phyloP scores from a whole-genome alignment of 2,329 filamentous ascomycete genomes.

The Thermomyces lanuginosus region DNA sequence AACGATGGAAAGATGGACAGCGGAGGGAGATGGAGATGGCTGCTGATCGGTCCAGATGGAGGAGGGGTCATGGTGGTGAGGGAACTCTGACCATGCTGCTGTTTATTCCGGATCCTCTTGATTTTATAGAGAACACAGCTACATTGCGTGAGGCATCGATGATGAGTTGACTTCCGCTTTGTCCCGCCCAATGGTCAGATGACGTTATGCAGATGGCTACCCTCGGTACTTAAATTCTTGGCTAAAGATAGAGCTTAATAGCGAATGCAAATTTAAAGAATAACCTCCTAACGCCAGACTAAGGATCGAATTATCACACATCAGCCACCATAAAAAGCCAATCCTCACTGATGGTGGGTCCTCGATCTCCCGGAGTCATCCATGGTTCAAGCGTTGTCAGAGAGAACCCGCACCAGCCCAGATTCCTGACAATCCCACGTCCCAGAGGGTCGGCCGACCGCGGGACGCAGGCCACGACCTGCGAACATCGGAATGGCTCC shows the following conservation, averaged over 20 bases:
- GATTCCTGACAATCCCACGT: conserved; percentile 53
- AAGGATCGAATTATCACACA: conserved; percentile 35
- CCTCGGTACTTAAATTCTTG: too few species aligned
- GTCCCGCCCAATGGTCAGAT: too few species aligned
- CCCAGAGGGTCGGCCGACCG: conserved; percentile 48
- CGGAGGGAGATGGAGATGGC: conserved; percentile 4
- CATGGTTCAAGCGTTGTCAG: conserved; percentile 65
- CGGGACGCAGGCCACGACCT: conserved; percentile 68
- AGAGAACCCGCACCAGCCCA: conserved; percentile 88
- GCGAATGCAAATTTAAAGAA: too few species aligned
- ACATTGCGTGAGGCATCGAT: too few species aligned
- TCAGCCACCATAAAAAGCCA: conserved; percentile 90
- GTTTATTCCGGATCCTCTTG: too few species aligned
- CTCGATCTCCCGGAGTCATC: conserved; percentile 34
- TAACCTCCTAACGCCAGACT: neutral
- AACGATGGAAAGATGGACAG: conserved; percentile 34
- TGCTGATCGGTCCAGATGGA: too few species aligned
- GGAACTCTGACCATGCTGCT: too few species aligned
- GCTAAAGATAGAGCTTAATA: too few species aligned
- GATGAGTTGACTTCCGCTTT: too few species aligned
- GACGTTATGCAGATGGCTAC: too few species aligned
- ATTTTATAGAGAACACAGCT: too few species aligned
- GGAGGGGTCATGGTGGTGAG: too few species aligned
- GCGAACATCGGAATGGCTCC: conserved; percentile 53
- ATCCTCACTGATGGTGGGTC: conserved; percentile 52